phyloP scores from a whole-genome alignment of 1,284 basidiomycete species.

The Kwoniella shivajii region DNA sequence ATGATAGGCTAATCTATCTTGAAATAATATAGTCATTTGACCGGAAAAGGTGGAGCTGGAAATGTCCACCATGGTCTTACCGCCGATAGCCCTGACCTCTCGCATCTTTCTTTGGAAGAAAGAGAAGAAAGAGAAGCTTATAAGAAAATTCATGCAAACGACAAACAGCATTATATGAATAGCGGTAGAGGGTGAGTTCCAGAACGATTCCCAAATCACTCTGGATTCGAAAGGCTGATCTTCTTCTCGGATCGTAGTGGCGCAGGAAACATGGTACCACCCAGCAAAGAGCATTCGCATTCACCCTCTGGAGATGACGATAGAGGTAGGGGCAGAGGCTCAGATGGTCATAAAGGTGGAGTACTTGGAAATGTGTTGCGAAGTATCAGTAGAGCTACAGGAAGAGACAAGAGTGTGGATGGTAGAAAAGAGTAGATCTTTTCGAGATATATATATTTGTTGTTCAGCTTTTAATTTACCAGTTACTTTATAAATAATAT shows the following conservation, averaged over 20 bases:
- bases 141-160: slow-evolving; percentile 39
- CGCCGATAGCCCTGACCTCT: slow-evolving; percentile 33
- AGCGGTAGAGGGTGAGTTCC: slow-evolving; percentile 45
- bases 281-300: slow-evolving; percentile 12
- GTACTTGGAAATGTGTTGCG: slow-evolving; percentile 50
- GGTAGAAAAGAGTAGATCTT: slow-evolving; percentile 7
- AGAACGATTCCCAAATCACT: not conserved
- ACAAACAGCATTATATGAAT: slow-evolving; percentile 24
- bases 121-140: slow-evolving; percentile 47
- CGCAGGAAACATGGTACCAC: slow-evolving; percentile 39
- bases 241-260: slow-evolving; percentile 25
- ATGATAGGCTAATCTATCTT: not conserved
- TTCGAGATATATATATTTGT: too few relatives aligned
- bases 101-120: slow-evolving; percentile 35
- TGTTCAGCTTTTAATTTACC: too few relatives aligned
- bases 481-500: too few relatives aligned
- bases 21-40: slow-evolving; percentile 8
- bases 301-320: slow-evolving; percentile 26
- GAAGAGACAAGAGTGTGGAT: slow-evolving; percentile 34
- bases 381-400: slow-evolving; percentile 46
- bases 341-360: slow-evolving; percentile 31
- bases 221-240: not conserved
- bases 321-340: slow-evolving; percentile 29
- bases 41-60: slow-evolving; percentile 50
- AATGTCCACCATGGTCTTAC: slow-evolving; percentile 35